These are phyloP conservation scores for Eucalyptus camaldulensis DNA, from an alignment of 345 rosid species.

Conservation along the genomic window DNA sequence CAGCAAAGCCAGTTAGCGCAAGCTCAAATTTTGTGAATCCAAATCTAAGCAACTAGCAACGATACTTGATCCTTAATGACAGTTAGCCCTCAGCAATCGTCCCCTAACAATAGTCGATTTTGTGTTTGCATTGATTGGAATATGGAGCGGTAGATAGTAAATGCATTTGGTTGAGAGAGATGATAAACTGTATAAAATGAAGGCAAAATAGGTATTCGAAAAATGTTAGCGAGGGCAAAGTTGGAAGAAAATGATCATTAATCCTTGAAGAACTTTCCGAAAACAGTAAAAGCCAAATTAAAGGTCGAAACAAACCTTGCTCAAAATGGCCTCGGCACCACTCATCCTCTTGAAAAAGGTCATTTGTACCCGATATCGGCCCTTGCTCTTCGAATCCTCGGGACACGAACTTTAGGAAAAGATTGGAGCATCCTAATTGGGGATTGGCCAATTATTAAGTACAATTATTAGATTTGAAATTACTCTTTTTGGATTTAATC, in stretches of 20 bases:
- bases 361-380: too few species aligned
- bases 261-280: neutral
- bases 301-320: neutral
- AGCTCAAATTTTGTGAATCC: neutral
- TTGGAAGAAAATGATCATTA: neutral
- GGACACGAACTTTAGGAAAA: neutral
- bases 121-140: neutral
- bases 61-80: too few species aligned
- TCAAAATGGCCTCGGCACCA: neutral
- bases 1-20: fast-evolving
- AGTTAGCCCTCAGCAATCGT: fast-evolving
- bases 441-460: neutral
- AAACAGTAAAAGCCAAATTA: neutral
- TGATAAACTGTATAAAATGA: fast-evolving
- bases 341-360: too few species aligned
- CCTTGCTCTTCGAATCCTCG: neutral
- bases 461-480: neutral
- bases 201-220: neutral
- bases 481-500: neutral
- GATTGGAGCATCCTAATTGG: neutral
- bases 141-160: neutral
- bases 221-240: neutral
- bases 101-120: too few species aligned
- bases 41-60: too few species aligned
- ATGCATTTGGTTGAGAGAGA: neutral